phyloP scores from a whole-genome alignment of 2,329 filamentous ascomycete species.

The Thelonectria olida region DNA sequence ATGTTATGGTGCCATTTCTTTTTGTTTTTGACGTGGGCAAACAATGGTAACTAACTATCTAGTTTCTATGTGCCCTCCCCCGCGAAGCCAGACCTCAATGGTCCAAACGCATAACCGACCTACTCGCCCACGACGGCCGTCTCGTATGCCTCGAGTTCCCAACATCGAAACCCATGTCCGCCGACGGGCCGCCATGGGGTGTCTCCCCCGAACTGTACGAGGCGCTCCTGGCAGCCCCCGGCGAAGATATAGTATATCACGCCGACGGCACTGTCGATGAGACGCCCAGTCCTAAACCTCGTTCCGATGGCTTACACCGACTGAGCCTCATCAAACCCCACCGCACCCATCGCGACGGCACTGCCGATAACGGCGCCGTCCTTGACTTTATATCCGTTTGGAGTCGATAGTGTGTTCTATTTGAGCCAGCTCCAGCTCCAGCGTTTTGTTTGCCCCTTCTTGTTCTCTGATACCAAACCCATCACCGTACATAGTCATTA shows the following conservation, averaged over 20 bases:
- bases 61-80: conserved; percentile 73
- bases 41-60: conserved; percentile 26
- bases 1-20: background rate
- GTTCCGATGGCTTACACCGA: conserved; percentile 50
- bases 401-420: conserved; percentile 44
- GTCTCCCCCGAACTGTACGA: conserved; percentile 75
- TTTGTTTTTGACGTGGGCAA: background rate
- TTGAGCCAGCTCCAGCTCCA: conserved; percentile 1
- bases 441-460: conserved; percentile 21
- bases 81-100: conserved; percentile 60
- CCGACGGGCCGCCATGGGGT: conserved; percentile 78
- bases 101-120: conserved; percentile 60
- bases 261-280: conserved; percentile 54
- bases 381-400: conserved; percentile 65
- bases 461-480: conserved; percentile 34
- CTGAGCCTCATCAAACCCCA: conserved; percentile 60
- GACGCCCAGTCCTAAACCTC: conserved; percentile 50
- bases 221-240: conserved; percentile 75
- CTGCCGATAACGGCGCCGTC: conserved; percentile 54
- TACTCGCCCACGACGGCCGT: conserved; percentile 59
- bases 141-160: conserved; percentile 81
- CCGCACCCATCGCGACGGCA: conserved; percentile 59
- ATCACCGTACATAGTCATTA: conserved; percentile 33
- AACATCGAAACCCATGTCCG: conserved; percentile 71
- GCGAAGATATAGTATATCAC: conserved; percentile 70